Base-by-base conservation (phyloP, 371 early-diverging fungal genomes). In the Mortierella sp. region DNA sequence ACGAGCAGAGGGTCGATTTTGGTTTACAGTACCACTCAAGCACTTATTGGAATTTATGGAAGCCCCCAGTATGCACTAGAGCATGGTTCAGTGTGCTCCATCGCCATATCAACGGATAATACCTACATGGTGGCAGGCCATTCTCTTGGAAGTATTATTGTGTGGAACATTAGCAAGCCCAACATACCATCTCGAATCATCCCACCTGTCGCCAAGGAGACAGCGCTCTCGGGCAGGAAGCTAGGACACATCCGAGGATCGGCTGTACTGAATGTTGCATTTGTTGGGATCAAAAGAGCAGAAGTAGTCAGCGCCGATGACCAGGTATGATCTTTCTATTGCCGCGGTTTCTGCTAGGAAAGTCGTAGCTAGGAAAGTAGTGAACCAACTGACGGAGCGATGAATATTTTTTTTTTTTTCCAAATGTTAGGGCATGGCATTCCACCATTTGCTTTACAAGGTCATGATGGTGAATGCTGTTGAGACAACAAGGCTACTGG, bases 231-330 rank as follows among this genome's bases (percentile, higher is more conserved):
- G 23, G 84, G 83, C 55, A 75, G 87, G 35, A 89, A 87, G 65
- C 89, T 91, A 55, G 94, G 94, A 2, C 95, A 95, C 81, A 77
- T 89, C 8, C 85, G 86, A 66, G 93, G 92, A 8, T 85, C 92
- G 1, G 83, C 92, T 3, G 89, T 95, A 43, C 76, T 92, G 29
- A 92, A 93, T 74, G 75, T 94, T 63, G 88, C 88, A 0, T 93
- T 93, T 83, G 87, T 92, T 19, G 91, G 92, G 8, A 86, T 88
- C 34, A 89, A 89, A 62, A 85, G 87, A 62, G 84, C 87, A 13
- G 93, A 90, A 8, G 85, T 95, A 40, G 89, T 94, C 17, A 91
- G 92, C 1, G 92, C 88, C 1, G 94, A 95, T 61, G 89, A 93
- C 68, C 87, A 89, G 78, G 91, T 89, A 70, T 37, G 59, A 8